Evolutionary conservation across 768 basidiomycete species (phyloP).

Genomic region (Candolleomyces eurysporus): DNA sequence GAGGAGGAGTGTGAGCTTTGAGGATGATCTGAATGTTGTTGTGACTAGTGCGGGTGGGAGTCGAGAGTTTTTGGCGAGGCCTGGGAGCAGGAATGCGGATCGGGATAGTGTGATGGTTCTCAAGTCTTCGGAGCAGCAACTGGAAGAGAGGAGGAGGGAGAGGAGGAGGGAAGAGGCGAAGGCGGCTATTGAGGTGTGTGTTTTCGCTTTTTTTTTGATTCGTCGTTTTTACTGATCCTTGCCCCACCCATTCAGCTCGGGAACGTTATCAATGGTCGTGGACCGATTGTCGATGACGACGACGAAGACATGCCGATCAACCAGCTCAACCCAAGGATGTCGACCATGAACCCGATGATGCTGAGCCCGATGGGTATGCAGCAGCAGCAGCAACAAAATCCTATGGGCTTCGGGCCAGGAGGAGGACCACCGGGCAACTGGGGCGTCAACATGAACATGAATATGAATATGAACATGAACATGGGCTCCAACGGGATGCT

Average conservation of each 20-base stretch:
- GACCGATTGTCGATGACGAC: conserved; percentile 55
- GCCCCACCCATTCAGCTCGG: conserved; percentile 54
- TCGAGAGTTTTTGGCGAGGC: conserved; percentile 6
- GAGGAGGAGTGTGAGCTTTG: conserved; percentile 68
- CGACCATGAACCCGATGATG: conserved; percentile 46
- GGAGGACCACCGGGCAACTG: conserved; percentile 14
- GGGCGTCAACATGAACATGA: conserved; percentile 23
- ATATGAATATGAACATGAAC: conserved; percentile 22
- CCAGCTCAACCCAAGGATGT: conserved; percentile 42
- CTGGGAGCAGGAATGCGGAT: background rate
- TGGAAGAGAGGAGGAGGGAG: conserved; percentile 62
- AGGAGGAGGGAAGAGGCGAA: conserved; percentile 80
- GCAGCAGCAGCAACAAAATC: conserved; percentile 27
- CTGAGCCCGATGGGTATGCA: conserved; percentile 32
- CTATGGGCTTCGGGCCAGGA: conserved; percentile 18
- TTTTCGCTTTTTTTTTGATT: too few species aligned
- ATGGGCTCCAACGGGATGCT: conserved; percentile 30
- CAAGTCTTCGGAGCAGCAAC: conserved; percentile 35
- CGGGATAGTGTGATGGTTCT: conserved; percentile 12
- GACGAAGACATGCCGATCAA: conserved; percentile 51
- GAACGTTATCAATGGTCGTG: conserved; percentile 81
- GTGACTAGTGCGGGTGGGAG: conserved; percentile 1
- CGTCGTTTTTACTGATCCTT: conserved; percentile 13
- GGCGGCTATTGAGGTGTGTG: conserved; percentile 86
- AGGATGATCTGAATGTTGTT: conserved; percentile 40